Evolutionary conservation across 495 filamentous ascomycete genomes (phyloP).

Genomic region (Immersiella caudata): DNA sequence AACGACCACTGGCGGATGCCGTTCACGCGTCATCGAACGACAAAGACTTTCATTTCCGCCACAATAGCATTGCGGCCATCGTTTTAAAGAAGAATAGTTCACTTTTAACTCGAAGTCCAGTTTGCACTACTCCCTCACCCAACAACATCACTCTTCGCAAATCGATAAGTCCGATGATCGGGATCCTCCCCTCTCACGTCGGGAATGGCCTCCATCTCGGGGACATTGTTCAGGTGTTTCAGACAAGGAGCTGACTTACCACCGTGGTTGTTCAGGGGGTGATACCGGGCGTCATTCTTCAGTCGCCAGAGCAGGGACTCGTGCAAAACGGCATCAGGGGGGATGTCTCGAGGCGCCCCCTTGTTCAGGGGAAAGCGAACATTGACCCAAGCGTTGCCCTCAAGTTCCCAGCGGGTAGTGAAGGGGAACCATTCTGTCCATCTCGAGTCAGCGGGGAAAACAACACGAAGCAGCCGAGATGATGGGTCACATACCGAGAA

Average conservation of each 20-base stretch:
- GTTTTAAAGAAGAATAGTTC: too few relatives aligned
- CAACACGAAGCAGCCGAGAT: too few relatives aligned
- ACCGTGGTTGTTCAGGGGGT: slow-evolving; percentile 23
- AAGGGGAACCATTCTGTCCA: slow-evolving; percentile 19
- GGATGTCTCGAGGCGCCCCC: slow-evolving; percentile 19
- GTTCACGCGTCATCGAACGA: too few relatives aligned
- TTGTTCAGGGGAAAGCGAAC: slow-evolving; percentile 25
- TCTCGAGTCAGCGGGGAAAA: too few relatives aligned
- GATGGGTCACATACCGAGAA: slow-evolving; percentile 8
- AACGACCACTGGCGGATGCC: too few relatives aligned
- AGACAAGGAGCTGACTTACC: slow-evolving; percentile 18
- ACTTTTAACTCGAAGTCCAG: too few relatives aligned
- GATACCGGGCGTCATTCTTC: slow-evolving; percentile 9
- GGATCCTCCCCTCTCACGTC: background rate
- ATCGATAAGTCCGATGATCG: slow-evolving; percentile 19
- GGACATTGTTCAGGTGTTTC: slow-evolving; percentile 10
- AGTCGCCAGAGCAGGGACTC: slow-evolving; percentile 21
- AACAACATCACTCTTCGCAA: slow-evolving; percentile 1
- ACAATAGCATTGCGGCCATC: too few relatives aligned
- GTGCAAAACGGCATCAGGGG: slow-evolving; percentile 22
- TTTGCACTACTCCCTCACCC: too few relatives aligned
- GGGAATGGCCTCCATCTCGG: background rate
- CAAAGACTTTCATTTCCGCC: too few relatives aligned
- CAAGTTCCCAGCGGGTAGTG: slow-evolving; percentile 23
- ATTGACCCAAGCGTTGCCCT: slow-evolving; percentile 20